These are phyloP conservation scores for Apiospora rasikravindrae DNA, from an alignment of 2,329 filamentous ascomycete genomes.

Conservation along the genomic window DNA sequence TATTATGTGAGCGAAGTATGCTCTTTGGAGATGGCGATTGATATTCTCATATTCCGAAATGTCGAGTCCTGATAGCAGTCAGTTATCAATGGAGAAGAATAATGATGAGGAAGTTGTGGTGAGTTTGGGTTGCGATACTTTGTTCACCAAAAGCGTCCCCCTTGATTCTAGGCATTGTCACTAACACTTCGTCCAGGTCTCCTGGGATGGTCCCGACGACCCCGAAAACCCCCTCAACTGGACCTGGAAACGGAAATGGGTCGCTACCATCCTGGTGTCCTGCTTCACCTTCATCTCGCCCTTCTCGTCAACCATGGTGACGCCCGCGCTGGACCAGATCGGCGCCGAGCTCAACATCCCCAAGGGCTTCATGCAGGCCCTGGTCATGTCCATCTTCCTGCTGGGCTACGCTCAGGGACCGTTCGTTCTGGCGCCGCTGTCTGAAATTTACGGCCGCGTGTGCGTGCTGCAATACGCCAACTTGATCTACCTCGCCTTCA, in stretches of 20 bases:
- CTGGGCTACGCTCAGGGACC: slow-evolving; percentile 53
- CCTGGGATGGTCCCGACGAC: slow-evolving; percentile 52
- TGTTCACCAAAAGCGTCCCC: background rate
- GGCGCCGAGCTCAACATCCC: slow-evolving; percentile 50
- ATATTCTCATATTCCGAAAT: background rate
- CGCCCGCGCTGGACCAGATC: slow-evolving; percentile 52
- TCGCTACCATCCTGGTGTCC: slow-evolving; percentile 42
- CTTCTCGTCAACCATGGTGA: slow-evolving; percentile 56
- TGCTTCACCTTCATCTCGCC: slow-evolving; percentile 60
- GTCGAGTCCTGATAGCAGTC: background rate
- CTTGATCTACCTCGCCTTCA: slow-evolving; percentile 53
- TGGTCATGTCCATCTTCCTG: slow-evolving; percentile 54
- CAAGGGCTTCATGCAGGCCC: slow-evolving; percentile 44
- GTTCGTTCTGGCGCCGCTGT: slow-evolving; percentile 46
- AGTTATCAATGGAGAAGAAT: background rate
- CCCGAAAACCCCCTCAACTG: slow-evolving; percentile 53
- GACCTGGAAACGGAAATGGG: slow-evolving; percentile 42
- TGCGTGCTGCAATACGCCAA: slow-evolving; percentile 53
- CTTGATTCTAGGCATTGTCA: background rate
- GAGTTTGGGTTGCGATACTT: background rate
- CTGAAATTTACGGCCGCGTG: slow-evolving; percentile 44
- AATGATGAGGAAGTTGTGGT: background rate
- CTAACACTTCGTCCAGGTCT: slow-evolving; percentile 34
- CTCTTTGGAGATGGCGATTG: background rate
- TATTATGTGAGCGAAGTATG: too few species aligned